Conservation (phyloP, 129 eudicot genomes). For the Helichrysum umbraculigerum region DNA sequence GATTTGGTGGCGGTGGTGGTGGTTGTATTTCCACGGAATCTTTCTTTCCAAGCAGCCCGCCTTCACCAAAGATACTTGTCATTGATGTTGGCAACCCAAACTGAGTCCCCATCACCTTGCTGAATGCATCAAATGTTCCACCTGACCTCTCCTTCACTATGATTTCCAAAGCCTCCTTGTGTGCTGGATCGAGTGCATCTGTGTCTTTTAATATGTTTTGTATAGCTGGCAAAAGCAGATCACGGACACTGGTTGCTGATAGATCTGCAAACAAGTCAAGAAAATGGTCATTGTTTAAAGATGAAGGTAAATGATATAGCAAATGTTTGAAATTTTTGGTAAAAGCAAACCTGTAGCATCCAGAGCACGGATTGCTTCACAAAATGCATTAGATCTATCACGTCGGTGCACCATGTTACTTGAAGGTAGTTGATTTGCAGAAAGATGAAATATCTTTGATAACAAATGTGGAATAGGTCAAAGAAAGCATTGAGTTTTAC, state of each 20-base stretch:
- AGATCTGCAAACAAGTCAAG: constrained; percentile 54
- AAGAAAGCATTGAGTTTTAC: constrained; percentile 36
- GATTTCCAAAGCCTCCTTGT: constrained; percentile 92
- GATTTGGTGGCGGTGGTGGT: constrained; percentile 33
- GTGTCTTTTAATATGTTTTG: constrained; percentile 78
- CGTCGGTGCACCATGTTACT: constrained; percentile 76
- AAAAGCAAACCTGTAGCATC: constrained; percentile 87
- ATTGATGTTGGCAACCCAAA: constrained; percentile 82
- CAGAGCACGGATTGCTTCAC: constrained; percentile 91
- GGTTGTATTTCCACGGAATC: constrained; percentile 50
- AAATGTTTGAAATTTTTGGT: background rate
- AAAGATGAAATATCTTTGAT: constrained; percentile 79
- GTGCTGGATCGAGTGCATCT: constrained; percentile 97
- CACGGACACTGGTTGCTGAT: constrained; percentile 66
- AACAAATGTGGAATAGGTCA: constrained; percentile 74
- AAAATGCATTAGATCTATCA: constrained; percentile 89
- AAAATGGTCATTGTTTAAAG: background rate
- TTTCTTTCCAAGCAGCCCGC: constrained; percentile 79
- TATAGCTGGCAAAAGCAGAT: constrained; percentile 74
- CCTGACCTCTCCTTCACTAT: constrained; percentile 83
- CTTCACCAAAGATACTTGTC: constrained; percentile 74
- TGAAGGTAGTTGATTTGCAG: constrained; percentile 55
- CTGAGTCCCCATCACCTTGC: constrained; percentile 95
- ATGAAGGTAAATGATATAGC: constrained; percentile 5
- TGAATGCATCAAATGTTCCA: constrained; percentile 76